Evolutionary conservation across 805 yeast species (phyloP).

Genomic region (Metschnikowia reukaufii): DNA sequence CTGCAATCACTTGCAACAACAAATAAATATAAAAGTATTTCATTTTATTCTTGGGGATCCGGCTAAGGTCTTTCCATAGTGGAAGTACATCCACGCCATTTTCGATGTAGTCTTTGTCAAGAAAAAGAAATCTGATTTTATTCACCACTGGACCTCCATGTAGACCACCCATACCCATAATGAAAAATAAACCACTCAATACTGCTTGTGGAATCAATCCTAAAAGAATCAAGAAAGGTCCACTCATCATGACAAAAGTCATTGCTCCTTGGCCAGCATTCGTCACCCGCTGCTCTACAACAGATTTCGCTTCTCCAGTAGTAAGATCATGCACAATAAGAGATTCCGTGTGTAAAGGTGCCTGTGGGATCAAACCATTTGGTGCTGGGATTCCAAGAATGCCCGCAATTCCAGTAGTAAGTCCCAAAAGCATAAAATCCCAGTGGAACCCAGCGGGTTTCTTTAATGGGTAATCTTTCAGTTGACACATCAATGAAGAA

Average conservation of each 20-base stretch:
- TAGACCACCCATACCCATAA: slow-evolving; percentile 86
- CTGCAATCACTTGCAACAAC: slow-evolving; percentile 60
- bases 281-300: slow-evolving; percentile 88
- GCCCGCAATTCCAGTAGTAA: slow-evolving; percentile 86
- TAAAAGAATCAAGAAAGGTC: slow-evolving; percentile 79
- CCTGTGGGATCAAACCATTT: slow-evolving; percentile 95
- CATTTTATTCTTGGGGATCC: slow-evolving; percentile 24
- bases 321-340: slow-evolving; percentile 54
- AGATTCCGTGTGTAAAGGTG: slow-evolving; percentile 87
- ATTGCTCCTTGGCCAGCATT: slow-evolving; percentile 83
- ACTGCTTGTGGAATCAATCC: slow-evolving; percentile 92
- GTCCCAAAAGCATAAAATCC: slow-evolving; percentile 82
- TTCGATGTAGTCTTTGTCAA: slow-evolving; percentile 49
- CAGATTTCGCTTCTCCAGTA: slow-evolving; percentile 44
- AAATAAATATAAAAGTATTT: slow-evolving; percentile 60
- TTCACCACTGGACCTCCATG: slow-evolving; percentile 63
- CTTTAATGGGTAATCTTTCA: slow-evolving; percentile 70
- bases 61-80: slow-evolving; percentile 31
- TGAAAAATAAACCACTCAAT: slow-evolving; percentile 85
- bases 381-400: slow-evolving; percentile 92
- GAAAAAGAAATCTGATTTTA: slow-evolving; percentile 59
- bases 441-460: slow-evolving; percentile 93
- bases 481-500: slow-evolving; percentile 90
- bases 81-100: slow-evolving; percentile 38
- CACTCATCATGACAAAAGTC: slow-evolving; percentile 82